Percentiles rank a stretch among this genome's conserved stretches.
Conservation (phyloP, 345 rosid genomes). For the Raphanus sativus region DNA sequence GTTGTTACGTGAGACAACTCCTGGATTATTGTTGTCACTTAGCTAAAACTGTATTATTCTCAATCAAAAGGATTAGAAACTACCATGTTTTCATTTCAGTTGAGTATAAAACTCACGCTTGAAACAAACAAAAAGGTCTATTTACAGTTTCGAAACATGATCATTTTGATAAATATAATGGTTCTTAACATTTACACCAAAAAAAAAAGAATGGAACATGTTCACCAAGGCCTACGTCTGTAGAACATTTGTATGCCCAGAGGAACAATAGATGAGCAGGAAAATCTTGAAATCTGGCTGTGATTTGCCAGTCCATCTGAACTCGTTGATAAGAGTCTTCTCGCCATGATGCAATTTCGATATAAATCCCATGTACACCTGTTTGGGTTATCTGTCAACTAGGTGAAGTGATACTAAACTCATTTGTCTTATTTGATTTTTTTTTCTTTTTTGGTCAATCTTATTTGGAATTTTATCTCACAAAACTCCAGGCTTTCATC, state of each 20-base stretch:
- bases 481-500: too few species aligned
- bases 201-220: too few species aligned
- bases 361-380: not conserved
- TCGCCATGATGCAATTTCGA: not conserved
- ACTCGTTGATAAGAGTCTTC: too few species aligned
- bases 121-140: not conserved
- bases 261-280: too few species aligned
- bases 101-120: not conserved
- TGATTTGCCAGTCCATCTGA: too few species aligned
- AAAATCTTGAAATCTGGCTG: too few species aligned
- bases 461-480: too few species aligned
- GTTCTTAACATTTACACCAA: not conserved
- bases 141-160: not conserved
- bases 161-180: not conserved
- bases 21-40: not conserved
- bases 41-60: not conserved
- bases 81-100: not conserved
- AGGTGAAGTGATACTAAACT: not conserved
- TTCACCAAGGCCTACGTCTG: too few species aligned
- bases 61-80: not conserved
- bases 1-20: not conserved
- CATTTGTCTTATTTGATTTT: too few species aligned
- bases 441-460: too few species aligned
- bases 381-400: not conserved
- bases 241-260: too few species aligned